Base-by-base conservation (phyloP, 495 filamentous ascomycete genomes). In the Elasticomyces elasticus region DNA sequence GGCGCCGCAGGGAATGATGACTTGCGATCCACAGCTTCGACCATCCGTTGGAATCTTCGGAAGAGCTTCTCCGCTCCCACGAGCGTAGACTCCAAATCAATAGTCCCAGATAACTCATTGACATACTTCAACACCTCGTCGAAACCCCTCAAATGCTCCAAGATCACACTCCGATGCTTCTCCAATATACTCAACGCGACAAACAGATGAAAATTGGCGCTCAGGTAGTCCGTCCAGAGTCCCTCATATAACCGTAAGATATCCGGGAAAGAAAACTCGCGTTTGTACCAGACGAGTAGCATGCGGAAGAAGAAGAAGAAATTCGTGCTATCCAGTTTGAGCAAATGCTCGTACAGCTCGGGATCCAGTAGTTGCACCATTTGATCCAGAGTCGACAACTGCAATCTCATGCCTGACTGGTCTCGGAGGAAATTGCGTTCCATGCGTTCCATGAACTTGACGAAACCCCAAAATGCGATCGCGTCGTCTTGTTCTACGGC, bases 251-350 rank as follows among this genome's bases (percentile, higher is more conserved):
- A 74, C 20, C 85, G 81, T 27, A 97, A 72, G 26, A 94, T 79
- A 64, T 96, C 87, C 35, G 73, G 64, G 87, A 89, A 97, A 62
- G 79, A 76, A 62, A 97, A 98, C 69, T 98, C 92, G 3, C 92
- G 85, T 71, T 98, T 97, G 69, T 90, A 98, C 91, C 91, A 97
- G 19, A 98, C 92, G 0, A 98, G 74, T 23, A 98, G 74, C 90
- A 96, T 96, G 23, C 92, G 83, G 78, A 97, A 98, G 75, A 97
- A 97, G 75, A 98, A 98, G 69, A 98, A 98, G 70, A 97, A 98
- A 69, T 98, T 97, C 19, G 92, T 97, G 61, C 82, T 88, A 57
- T 97, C 94, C 23, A 90, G 88, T 7, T 76, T 80, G 64, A 95
- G 80, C 0, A 98, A 76, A 64, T 98, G 92, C 10, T 87, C 71